Percentiles rank a stretch among this genome's conserved stretches.
These are phyloP conservation scores for Leishmania tarentolae DNA, from an alignment of 208 protist genomes.

Conservation along the genomic window DNA sequence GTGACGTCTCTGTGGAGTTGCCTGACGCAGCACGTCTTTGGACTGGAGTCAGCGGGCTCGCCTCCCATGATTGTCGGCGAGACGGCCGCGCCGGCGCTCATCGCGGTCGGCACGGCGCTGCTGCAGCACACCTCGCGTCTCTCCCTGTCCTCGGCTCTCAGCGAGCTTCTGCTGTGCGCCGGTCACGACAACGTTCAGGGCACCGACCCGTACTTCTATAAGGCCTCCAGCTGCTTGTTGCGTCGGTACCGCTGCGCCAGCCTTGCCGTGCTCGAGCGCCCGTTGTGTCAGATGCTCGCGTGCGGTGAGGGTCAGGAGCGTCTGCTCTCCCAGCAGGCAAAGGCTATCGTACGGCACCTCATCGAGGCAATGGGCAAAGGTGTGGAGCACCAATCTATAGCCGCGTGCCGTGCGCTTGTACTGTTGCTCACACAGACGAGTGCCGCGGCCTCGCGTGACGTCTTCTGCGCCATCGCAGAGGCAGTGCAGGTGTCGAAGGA, in stretches of 20 bases:
- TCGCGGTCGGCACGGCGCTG: conserved; percentile 48
- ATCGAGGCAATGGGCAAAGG: conserved; percentile 26
- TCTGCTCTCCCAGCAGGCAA: conserved; percentile 54
- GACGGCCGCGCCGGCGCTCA: conserved; percentile 37
- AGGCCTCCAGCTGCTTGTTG: conserved; percentile 29
- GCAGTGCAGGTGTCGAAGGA: conserved; percentile 38
- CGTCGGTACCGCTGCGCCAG: conserved; percentile 26
- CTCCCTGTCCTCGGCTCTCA: conserved; percentile 41
- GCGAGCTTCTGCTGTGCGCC: conserved; percentile 72
- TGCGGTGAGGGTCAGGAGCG: conserved; percentile 21
- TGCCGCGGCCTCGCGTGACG: conserved; percentile 34
- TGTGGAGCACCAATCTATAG: conserved; percentile 47
- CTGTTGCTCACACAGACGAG: conserved; percentile 60
- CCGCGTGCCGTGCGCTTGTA: conserved; percentile 74
- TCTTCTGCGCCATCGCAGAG: conserved; percentile 45
- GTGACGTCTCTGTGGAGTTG: conserved; percentile 65
- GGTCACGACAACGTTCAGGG: conserved; percentile 83
- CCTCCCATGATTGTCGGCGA: conserved; percentile 57
- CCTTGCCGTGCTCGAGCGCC: conserved; percentile 29
- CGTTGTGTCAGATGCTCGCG: conserved; percentile 25
- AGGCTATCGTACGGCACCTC: conserved; percentile 44
- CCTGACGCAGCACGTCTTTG: conserved; percentile 65
- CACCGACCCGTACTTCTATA: conserved; percentile 68
- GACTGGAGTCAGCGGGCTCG: conserved; percentile 32
- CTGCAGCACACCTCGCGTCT: conserved; percentile 43